These are phyloP conservation scores for Zasmidium citrigriseum DNA, from an alignment of 2,329 filamentous ascomycete genomes.

Conservation along the genomic window DNA sequence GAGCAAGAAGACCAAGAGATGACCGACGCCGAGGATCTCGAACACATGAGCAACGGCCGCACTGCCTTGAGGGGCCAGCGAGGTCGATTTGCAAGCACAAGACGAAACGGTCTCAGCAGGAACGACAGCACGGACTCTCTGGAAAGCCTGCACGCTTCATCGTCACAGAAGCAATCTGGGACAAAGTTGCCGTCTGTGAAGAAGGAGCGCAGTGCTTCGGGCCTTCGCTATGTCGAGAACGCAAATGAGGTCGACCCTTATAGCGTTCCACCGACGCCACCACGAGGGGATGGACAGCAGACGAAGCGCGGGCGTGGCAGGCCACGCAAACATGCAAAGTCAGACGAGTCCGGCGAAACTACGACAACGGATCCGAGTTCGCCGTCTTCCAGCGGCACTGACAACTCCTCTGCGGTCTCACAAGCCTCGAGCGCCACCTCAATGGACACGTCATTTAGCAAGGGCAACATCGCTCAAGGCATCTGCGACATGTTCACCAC, in stretches of 20 bases:
- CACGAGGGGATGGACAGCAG: not conserved
- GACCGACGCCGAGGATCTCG: constrained; percentile 5
- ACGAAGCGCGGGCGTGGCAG: constrained; percentile 26
- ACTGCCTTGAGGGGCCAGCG: constrained; percentile 14
- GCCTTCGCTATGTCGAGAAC: constrained; percentile 30
- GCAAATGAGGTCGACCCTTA: constrained; percentile 26
- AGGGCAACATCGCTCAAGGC: constrained; percentile 30
- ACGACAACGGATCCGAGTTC: constrained; percentile 17
- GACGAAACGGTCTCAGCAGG: not conserved
- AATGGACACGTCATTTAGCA: constrained; percentile 28
- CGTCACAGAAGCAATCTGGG: not conserved
- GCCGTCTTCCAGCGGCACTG: constrained; percentile 23
- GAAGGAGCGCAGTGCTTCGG: constrained; percentile 29
- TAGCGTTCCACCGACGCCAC: constrained; percentile 23
- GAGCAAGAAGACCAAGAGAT: not conserved
- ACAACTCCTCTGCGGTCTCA: constrained; percentile 23
- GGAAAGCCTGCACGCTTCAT: not conserved
- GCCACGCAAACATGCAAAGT: constrained; percentile 21
- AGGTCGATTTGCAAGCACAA: constrained; percentile 16
- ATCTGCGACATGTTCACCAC: constrained; percentile 35
- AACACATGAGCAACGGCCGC: constrained; percentile 14
- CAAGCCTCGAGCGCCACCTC: constrained; percentile 34
- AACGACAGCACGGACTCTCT: not conserved
- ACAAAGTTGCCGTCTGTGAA: constrained; percentile 25
- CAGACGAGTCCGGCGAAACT: constrained; percentile 12